Evolutionary conservation across 1,284 basidiomycete genomes (phyloP).

Genomic region (Irpex sp.): DNA sequence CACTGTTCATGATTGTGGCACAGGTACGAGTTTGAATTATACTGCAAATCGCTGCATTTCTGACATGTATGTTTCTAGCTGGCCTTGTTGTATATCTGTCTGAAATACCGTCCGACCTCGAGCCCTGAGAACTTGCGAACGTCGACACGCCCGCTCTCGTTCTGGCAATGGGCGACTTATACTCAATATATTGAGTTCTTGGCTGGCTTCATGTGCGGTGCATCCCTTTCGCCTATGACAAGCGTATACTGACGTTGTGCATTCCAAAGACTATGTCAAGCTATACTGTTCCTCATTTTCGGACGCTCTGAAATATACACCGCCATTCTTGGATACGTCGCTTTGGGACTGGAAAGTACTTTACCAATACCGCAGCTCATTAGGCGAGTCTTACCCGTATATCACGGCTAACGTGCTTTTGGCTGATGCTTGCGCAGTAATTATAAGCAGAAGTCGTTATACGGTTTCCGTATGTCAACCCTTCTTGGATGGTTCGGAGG

Average conservation of each 20-base stretch:
- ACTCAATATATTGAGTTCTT: constrained; percentile 80
- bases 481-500: constrained; percentile 80
- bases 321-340: constrained; percentile 70
- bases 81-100: constrained; percentile 75
- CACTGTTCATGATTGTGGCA: constrained; percentile 76
- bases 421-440: constrained; percentile 44
- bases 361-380: constrained; percentile 79
- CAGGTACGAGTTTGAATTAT: constrained; percentile 48
- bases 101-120: constrained; percentile 56
- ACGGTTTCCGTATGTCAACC: constrained; percentile 82
- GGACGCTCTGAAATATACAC: constrained; percentile 63
- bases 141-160: constrained; percentile 68
- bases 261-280: constrained; percentile 54
- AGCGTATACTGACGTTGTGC: constrained; percentile 11
- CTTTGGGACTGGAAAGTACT: constrained; percentile 78
- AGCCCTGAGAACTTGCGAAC: constrained; percentile 56
- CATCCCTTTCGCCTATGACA: constrained; percentile 7
- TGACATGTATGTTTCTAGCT: constrained; percentile 39
- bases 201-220: constrained; percentile 67
- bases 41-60: neutral
- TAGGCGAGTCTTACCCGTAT: constrained; percentile 41
- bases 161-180: constrained; percentile 86
- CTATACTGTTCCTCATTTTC: constrained; percentile 73
- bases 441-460: constrained; percentile 71
- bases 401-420: neutral